Percentiles rank a stretch among this genome's conserved stretches.
Evolutionary conservation across 257 asterid species (phyloP).

Genomic region (Nicotiana benthamiana): DNA sequence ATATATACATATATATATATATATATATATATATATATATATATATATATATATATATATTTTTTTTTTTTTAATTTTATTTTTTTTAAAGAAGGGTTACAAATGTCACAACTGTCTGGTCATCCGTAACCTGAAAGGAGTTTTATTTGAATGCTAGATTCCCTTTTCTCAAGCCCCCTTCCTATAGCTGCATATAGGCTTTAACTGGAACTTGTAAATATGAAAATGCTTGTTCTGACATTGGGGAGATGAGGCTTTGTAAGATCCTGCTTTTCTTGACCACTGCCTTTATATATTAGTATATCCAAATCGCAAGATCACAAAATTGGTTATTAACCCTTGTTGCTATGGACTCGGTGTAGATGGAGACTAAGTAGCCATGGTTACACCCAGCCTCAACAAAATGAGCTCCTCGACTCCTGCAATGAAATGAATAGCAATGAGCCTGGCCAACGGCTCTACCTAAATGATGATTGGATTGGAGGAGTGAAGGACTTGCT

Average conservation of each 20-base stretch:
- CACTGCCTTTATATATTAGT: not conserved
- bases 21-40: no score
- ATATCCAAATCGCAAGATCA: not conserved
- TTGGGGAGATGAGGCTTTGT: not conserved
- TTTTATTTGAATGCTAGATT: not conserved
- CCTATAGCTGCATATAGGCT: not conserved
- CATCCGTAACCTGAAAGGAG: not conserved
- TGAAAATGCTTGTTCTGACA: not conserved
- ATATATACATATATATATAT: not conserved
- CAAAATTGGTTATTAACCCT: not conserved
- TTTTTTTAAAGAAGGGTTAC: not conserved
- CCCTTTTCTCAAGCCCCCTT: not conserved
- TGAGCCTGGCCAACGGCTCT: not conserved
- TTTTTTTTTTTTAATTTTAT: no score
- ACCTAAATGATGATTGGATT: constrained; percentile 5
- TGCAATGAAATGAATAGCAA: not conserved
- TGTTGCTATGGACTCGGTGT: constrained; percentile 12
- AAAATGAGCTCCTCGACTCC: not conserved
- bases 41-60: no score
- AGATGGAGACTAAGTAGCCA: constrained; percentile 30
- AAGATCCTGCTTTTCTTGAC: not conserved
- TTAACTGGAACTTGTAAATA: not conserved
- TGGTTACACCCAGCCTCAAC: not conserved
- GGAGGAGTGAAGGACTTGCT: constrained; percentile 6
- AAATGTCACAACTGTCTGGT: not conserved